Conservation (phyloP, 2,329 filamentous ascomycete genomes). For the Talaromyces sp. region DNA sequence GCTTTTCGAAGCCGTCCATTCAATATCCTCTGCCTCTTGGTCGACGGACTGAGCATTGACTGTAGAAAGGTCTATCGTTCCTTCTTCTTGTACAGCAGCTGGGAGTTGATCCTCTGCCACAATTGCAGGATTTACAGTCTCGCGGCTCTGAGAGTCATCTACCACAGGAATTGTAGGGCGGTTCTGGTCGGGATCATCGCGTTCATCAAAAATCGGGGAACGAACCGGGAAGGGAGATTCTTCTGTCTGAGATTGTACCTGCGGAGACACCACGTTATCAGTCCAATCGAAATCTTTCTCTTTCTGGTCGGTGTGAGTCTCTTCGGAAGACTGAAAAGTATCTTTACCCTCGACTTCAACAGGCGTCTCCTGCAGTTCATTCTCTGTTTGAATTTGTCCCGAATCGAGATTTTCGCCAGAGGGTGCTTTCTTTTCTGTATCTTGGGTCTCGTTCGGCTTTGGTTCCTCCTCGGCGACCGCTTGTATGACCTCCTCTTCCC, state of each 20-base stretch:
- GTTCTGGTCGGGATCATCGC: constrained; percentile 16
- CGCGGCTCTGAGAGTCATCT: constrained; percentile 19
- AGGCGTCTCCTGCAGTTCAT: constrained; percentile 27
- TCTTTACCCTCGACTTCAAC: constrained; percentile 46
- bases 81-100: neutral
- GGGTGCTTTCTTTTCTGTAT: constrained; percentile 19
- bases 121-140: constrained; percentile 7
- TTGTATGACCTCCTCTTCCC: constrained; percentile 23
- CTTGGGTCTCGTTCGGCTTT: constrained; percentile 7
- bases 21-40: constrained; percentile 2
- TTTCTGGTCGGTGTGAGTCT: constrained; percentile 33
- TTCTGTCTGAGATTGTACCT: constrained; percentile 40
- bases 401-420: constrained; percentile 22
- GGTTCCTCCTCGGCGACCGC: constrained; percentile 20
- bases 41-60: constrained; percentile 2
- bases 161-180: constrained; percentile 20
- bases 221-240: constrained; percentile 33
- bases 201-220: constrained; percentile 32
- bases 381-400: constrained; percentile 26
- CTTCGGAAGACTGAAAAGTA: constrained; percentile 41
- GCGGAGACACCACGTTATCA: constrained; percentile 44
- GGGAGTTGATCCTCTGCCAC: neutral
- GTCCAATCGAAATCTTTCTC: constrained; percentile 42
- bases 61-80: neutral
- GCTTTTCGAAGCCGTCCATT: constrained; percentile 7